Evolutionary conservation across 2,329 filamentous ascomycete species (phyloP).

Genomic region (Clarireedia hainanense): DNA sequence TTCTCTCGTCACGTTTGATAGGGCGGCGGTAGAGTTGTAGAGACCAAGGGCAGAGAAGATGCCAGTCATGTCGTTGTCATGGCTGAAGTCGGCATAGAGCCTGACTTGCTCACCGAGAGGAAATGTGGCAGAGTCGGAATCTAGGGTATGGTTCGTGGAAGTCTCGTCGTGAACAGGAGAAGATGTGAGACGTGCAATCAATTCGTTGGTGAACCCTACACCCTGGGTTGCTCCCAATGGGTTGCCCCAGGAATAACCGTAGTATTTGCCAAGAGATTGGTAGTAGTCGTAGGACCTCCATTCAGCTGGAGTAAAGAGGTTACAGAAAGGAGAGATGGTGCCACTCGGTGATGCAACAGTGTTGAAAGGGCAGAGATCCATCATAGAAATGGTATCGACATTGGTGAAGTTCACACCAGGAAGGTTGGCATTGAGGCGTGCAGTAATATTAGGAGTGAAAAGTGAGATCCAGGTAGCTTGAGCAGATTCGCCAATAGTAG

Average conservation of each 20-base stretch:
- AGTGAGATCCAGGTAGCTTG: constrained; percentile 50
- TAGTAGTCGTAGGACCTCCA: constrained; percentile 78
- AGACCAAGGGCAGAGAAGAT: constrained; percentile 72
- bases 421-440: constrained; percentile 61
- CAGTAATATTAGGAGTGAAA: constrained; percentile 61
- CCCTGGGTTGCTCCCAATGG: constrained; percentile 76
- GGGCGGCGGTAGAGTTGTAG: constrained; percentile 56
- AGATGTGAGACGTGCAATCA: constrained; percentile 70
- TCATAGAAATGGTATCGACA: constrained; percentile 60
- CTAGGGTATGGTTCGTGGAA: constrained; percentile 69
- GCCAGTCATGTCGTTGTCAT: constrained; percentile 79
- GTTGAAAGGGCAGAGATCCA: constrained; percentile 84
- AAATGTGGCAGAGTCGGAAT: constrained; percentile 60
- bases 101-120: constrained; percentile 50
- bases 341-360: constrained; percentile 58
- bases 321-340: constrained; percentile 63
- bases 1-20: constrained; percentile 43
- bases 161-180: constrained; percentile 64
- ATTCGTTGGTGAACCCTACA: constrained; percentile 80
- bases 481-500: constrained; percentile 40
- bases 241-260: constrained; percentile 71
- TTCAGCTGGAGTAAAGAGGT: constrained; percentile 63
- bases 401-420: constrained; percentile 57
- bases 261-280: constrained; percentile 75
- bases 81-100: constrained; percentile 84